Base-by-base conservation (phyloP, 1,139 yeast species). In the Arxiozyma bovina region DNA sequence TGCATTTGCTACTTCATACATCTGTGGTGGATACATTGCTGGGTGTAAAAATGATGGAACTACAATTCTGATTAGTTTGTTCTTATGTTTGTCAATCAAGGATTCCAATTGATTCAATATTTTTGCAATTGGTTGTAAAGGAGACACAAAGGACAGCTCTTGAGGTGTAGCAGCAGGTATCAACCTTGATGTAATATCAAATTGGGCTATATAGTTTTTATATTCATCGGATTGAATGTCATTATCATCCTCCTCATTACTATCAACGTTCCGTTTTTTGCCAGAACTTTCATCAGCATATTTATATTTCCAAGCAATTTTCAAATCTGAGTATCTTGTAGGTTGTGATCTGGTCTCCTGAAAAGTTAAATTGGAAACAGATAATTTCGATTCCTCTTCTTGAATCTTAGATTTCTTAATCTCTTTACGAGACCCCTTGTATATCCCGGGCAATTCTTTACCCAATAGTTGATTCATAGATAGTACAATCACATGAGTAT, bases 251-350 rank as follows among this genome's bases (percentile, higher is more conserved):
- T 18, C 50, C 3, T 63, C 60, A 1, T 59, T 65, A 2, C 67
- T 61, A n/a, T 66, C 70, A 4, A 63, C 62, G 20, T 63, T 57
- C 6, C 40, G 48, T 7, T 61, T 58, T 30, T 62, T 61, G 4
- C 43, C 51, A 38, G 58, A 59, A 30, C 62, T 63, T 44, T 71
- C 77, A 54, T 79, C 79, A 48, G 76, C 78, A 53, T 83, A 68
- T 0, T 89, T 89, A 62, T 88, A 88, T 63, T 95, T 79, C 96
- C 96, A 88, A 1, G 96, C 96, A 63, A 88, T 88, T 66, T 83
- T 85, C 74, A 88, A 70, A 60, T 85, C 87, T 27, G 74, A 70
- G 22, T 68, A 63, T 49, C 65, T 62, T 18, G 64, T 57, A 25
- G 68, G 61, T 21, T 61, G 58, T 6, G 58, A 52, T 12, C 54